Percentiles rank a stretch among this genome's conserved stretches.
These are phyloP conservation scores for Cornus suecica DNA, from an alignment of 148 eudicot species.

Conservation along the genomic window DNA sequence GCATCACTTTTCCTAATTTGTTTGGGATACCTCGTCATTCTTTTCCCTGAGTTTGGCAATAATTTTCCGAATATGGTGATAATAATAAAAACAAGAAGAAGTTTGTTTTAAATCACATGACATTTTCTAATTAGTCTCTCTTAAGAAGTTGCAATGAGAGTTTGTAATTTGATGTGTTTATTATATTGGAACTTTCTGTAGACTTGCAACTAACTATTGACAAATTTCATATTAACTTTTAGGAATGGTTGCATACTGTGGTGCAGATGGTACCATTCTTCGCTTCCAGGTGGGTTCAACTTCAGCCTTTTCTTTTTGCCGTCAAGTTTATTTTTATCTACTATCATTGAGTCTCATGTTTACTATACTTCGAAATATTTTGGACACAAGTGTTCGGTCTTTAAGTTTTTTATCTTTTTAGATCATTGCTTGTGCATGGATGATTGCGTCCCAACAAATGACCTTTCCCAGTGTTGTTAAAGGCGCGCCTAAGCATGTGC, in stretches of 20 bases:
- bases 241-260: constrained; percentile 92
- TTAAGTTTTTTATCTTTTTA: not conserved
- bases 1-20: too few relatives aligned
- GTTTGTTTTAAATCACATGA: too few relatives aligned
- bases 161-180: not conserved
- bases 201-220: not conserved
- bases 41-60: too few relatives aligned
- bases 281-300: constrained; percentile 62
- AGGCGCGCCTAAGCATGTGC: too few relatives aligned
- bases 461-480: too few relatives aligned
- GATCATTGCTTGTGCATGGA: not conserved
- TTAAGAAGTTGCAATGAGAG: not conserved
- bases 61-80: too few relatives aligned
- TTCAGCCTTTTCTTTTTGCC: not conserved
- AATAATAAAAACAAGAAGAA: too few relatives aligned
- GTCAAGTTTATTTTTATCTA: not conserved
- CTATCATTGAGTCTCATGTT: not conserved
- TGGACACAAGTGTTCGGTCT: not conserved
- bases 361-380: not conserved
- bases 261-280: constrained; percentile 72
- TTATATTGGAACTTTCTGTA: not conserved
- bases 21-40: too few relatives aligned
- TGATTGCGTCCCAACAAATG: too few relatives aligned
- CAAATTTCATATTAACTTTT: constrained; percentile 11
- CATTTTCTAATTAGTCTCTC: too few relatives aligned